These are phyloP conservation scores for Xylaria multiplex DNA, from an alignment of 2,329 filamentous ascomycete species.

Conservation along the genomic window DNA sequence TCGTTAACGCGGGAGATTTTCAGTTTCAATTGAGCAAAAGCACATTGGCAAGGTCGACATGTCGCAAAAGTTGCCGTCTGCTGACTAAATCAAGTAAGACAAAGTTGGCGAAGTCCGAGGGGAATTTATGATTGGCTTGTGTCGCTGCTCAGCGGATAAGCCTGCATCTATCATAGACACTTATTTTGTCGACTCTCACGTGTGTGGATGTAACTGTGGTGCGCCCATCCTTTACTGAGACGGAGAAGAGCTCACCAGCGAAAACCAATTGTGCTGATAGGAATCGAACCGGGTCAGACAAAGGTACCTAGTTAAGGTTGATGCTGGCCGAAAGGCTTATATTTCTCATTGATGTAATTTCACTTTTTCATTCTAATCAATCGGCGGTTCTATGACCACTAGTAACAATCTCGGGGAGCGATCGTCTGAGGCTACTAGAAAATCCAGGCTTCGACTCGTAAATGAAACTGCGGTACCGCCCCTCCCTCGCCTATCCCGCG, in stretches of 20 bases:
- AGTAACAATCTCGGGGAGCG: not conserved
- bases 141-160: not conserved
- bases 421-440: not conserved
- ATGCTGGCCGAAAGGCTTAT: not conserved
- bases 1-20: not conserved
- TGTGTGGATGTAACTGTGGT: no score
- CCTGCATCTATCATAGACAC: not conserved
- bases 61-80: not conserved
- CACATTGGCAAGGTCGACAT: no score
- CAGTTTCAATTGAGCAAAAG: not conserved
- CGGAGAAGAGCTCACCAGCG: no score
- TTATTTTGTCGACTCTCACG: not conserved
- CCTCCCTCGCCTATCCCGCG: not conserved
- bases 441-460: no score
- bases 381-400: not conserved
- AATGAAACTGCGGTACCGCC: no score
- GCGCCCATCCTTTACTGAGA: no score
- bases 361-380: not conserved
- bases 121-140: constrained; percentile 22
- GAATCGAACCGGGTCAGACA: no score
- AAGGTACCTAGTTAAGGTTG: not conserved
- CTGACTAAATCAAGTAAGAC: constrained; percentile 11
- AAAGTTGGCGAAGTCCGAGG: constrained; percentile 26
- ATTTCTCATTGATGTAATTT: no score
- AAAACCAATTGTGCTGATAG: no score